Conservation (phyloP, 179 eudicot species). For the Camellia oleifera region DNA sequence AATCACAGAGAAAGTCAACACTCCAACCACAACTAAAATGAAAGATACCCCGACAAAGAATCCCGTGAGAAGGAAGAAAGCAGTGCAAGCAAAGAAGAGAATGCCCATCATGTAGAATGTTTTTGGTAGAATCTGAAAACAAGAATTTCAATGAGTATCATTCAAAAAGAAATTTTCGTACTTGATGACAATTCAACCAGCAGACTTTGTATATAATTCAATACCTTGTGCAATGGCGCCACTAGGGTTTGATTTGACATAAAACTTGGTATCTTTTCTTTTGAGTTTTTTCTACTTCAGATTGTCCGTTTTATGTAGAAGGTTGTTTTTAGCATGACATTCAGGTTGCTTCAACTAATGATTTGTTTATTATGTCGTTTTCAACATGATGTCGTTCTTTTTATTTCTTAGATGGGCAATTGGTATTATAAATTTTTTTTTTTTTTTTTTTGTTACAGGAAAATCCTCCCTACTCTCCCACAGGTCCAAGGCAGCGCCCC, state of each 20-base stretch:
- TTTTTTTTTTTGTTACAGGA: too few species aligned
- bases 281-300: background rate
- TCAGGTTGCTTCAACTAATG: background rate
- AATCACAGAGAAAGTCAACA: slow-evolving; percentile 9
- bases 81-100: slow-evolving; percentile 13
- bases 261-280: background rate
- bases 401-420: too few species aligned
- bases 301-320: background rate
- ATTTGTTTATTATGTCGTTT: background rate
- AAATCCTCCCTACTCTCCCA: too few species aligned
- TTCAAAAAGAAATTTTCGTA: background rate
- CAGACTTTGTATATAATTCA: background rate
- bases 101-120: background rate
- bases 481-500: too few species aligned
- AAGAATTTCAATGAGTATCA: background rate
- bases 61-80: slow-evolving; percentile 12
- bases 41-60: slow-evolving; percentile 12
- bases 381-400: too few species aligned
- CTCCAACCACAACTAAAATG: slow-evolving; percentile 12
- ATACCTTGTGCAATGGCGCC: too few species aligned
- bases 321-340: background rate
- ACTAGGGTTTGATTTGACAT: too few species aligned
- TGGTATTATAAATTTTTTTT: too few species aligned
- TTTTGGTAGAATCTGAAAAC: background rate
- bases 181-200: too few species aligned